Base-by-base conservation (phyloP, 2,329 filamentous ascomycete genomes). In the Stagonosporopsis cucurbitacearum region DNA sequence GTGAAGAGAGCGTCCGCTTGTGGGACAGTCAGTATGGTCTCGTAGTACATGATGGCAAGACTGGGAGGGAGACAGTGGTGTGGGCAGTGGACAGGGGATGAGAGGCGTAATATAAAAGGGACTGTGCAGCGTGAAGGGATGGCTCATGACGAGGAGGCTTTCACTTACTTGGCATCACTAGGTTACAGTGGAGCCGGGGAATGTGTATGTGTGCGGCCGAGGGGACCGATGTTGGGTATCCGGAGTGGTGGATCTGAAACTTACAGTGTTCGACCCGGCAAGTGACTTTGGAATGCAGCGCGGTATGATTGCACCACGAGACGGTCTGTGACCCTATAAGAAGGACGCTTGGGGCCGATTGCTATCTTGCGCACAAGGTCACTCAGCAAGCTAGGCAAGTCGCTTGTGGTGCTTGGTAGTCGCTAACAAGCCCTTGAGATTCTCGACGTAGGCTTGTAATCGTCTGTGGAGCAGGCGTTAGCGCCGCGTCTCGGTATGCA, bases 1-100 rank as follows among this genome's bases (percentile, higher is more conserved):
- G 72, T 76, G 67, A 76, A 73, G 56, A 73, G 68, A 63, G 73
- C 69, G 69, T 77, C 75, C 69, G 75, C 76, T 78, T 73, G 66
- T 60, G 71, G 70, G 68, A 74, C 69, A 68, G 71, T 74, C 64
- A 75, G 71, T 72, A 75, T 66, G 52, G 63, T 60, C 66, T 71
- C 70, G 60, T 67, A 70, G 60, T 68, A 68, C 72, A 74, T 75
- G 58, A 49, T 66, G 60, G 45, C 59, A 62, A 64, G 58, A 59
- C n/a, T 60, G 54, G 58, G 43, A 42, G 17, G 33, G 53, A 37
- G 30, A 6, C 13, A 19, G 42, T 43, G 32, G 5, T 39, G 49
- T 42, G 36, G 54, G 58, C 58, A 57, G 64, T 51, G 43, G 47
- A 50, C 46, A 53, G 52, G 50, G 57, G 57, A 51, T 43, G 32